Base-by-base conservation (phyloP, 805 yeast genomes). In the Saturnispora gosingensis region DNA sequence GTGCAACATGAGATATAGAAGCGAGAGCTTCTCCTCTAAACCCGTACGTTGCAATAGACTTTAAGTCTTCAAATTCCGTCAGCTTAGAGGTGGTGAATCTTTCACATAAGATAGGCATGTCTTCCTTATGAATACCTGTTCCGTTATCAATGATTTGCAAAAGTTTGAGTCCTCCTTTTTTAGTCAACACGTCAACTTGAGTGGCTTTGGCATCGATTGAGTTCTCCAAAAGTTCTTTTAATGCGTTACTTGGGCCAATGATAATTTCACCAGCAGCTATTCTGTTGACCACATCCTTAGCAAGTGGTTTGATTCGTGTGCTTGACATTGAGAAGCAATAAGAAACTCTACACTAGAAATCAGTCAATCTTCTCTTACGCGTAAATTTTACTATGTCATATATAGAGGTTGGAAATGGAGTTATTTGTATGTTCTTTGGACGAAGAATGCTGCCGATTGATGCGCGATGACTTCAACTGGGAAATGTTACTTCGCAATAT, bases 201-300 rank as follows among this genome's bases (percentile, higher is more conserved):
- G 90, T 74, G 11, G 95, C 72, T 0, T 76, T 73, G 0, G 99
- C 97, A 65, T 93, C 99, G 11, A 93, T 80, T 5, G 95, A 78
- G 71, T 93, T 93, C 68, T 93, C 99, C 54, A 93, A 70, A 71
- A 93, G 71, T 65, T 93, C 99, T 63, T 93, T 93, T 42, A 93
- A 70, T 0, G 99, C 99, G 64, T 91, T 93, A 5, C 91, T 85
- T 0, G 99, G 98, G 4, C 90, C 91, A 27, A 90, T 77, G 52
- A 93, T 87, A 67, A 93, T 88, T 69, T 93, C 98, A 0, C 99
- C 99, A 1, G 99, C 99, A 0, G 99, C 99, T 27, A 93, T 93
- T 55, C 83, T 78, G 65, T 89, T 90, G 46, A 93, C 86, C 20
- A 90, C 97, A 2, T 79, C 65, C 15, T 70, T 70, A 44, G 84